phyloP scores from a whole-genome alignment of 2,329 filamentous ascomycete species.

The Alternaria postmessia region DNA sequence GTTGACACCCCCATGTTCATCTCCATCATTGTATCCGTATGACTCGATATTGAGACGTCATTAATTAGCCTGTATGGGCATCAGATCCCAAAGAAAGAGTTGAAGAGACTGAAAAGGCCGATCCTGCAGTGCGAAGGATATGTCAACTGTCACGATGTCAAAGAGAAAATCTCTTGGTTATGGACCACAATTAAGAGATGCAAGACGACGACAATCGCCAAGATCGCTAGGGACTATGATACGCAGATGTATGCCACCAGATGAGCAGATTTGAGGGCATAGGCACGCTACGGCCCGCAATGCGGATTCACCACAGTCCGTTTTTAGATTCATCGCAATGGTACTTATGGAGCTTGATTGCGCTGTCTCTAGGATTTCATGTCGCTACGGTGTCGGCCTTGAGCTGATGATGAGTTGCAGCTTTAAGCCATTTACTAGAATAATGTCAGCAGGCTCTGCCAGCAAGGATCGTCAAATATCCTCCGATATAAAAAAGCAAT shows the following conservation, averaged over 20 bases:
- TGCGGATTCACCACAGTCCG: neutral
- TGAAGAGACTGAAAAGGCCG: neutral
- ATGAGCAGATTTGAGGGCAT: constrained; percentile 26
- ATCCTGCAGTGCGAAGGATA: neutral
- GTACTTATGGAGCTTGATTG: constrained; percentile 1
- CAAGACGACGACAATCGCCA: neutral
- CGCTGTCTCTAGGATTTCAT: neutral
- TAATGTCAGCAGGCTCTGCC: neutral
- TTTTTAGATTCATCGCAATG: neutral
- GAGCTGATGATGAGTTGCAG: neutral
- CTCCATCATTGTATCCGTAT: neutral
- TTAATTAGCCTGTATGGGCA: neutral
- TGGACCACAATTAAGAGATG: neutral
- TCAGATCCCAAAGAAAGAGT: neutral
- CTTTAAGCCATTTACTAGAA: neutral
- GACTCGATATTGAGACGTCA: neutral
- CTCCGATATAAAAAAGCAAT: neutral
- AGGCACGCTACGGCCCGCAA: constrained; percentile 9
- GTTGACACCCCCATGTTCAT: constrained; percentile 13
- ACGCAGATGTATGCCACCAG: constrained; percentile 1
- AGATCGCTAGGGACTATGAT: constrained; percentile 14
- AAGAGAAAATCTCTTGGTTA: neutral
- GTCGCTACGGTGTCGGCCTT: neutral
- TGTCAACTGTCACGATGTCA: neutral
- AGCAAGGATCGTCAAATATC: neutral